A percentile compares a stretch with the other conserved stretches of the same genome.
These are phyloP conservation scores for Podospora appendiculata DNA, from an alignment of 495 filamentous ascomycete genomes.

Conservation along the genomic window DNA sequence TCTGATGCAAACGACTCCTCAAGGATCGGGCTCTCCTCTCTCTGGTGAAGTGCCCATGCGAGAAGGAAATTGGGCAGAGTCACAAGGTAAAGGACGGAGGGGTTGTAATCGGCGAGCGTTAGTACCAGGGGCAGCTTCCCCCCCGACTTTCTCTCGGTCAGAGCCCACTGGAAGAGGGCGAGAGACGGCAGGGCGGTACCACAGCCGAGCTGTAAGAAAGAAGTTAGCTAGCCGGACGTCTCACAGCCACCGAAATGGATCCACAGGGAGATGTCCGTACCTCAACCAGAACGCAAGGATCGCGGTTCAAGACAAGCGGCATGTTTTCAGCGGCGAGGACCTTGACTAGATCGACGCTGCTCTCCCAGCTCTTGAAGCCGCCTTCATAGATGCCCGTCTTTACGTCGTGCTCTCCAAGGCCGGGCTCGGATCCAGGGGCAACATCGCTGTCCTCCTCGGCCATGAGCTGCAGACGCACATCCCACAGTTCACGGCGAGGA, in stretches of 20 bases:
- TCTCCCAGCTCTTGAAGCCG: slow-evolving; percentile 99
- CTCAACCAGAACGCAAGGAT: slow-evolving; percentile 59
- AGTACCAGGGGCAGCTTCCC: slow-evolving; percentile 44
- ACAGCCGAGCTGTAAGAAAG: slow-evolving; percentile 62
- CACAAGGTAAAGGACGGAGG: slow-evolving; percentile 72
- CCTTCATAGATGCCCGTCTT: slow-evolving; percentile 90
- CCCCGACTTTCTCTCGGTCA: slow-evolving; percentile 27
- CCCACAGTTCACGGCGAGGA: slow-evolving; percentile 84
- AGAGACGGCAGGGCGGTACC: slow-evolving; percentile 83
- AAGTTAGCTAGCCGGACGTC: slow-evolving; percentile 11
- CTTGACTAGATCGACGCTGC: slow-evolving; percentile 77
- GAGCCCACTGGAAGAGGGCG: slow-evolving; percentile 62
- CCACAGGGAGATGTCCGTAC: slow-evolving; percentile 36
- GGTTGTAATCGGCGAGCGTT: slow-evolving; percentile 84
- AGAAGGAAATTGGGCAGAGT: slow-evolving; percentile 85
- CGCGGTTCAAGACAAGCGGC: slow-evolving; percentile 43
- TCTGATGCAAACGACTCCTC: slow-evolving; percentile 39
- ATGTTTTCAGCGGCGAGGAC: slow-evolving; percentile 51
- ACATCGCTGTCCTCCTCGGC: slow-evolving; percentile 59
- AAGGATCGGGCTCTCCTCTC: slow-evolving; percentile 18
- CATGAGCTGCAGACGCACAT: slow-evolving; percentile 90
- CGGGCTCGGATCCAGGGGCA: slow-evolving; percentile 32
- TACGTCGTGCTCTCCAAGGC: slow-evolving; percentile 75
- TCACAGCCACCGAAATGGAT: not conserved
- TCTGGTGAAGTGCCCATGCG: slow-evolving; percentile 57